Percentiles rank a stretch among this genome's conserved stretches.
Conservation (phyloP, 768 basidiomycete species). For the Cyclocybe aegerita region DNA sequence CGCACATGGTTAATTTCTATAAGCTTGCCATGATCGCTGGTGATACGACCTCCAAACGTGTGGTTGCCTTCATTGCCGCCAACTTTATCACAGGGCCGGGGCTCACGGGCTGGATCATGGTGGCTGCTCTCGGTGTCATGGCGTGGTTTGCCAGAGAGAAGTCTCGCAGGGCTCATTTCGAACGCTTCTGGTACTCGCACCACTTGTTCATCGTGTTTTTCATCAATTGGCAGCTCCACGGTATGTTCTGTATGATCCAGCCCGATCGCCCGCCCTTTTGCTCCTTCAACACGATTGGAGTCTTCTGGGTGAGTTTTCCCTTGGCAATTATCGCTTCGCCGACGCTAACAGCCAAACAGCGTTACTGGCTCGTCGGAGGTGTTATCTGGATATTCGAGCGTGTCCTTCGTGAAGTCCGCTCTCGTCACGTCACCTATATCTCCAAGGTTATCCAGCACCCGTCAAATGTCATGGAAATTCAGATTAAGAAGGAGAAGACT, state of each 20-base stretch:
- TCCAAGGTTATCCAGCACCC: conserved; percentile 96
- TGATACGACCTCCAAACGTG: conserved; percentile 48
- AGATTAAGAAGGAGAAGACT: conserved; percentile 96
- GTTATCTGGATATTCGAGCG: conserved; percentile 86
- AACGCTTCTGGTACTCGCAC: conserved; percentile 87
- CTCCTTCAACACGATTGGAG: conserved; percentile 80
- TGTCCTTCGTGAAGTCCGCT: conserved; percentile 87
- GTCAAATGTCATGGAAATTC: conserved; percentile 90
- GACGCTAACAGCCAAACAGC: conserved; percentile 36
- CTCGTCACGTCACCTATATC: conserved; percentile 88
- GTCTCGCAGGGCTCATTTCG: conserved; percentile 73
- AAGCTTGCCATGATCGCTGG: conserved; percentile 60
- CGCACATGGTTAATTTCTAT: conserved; percentile 87
- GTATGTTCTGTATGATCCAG: conserved; percentile 96
- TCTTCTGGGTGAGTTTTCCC: conserved; percentile 83
- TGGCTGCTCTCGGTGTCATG: conserved; percentile 68
- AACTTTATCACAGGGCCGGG: conserved; percentile 87
- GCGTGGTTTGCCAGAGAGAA: conserved; percentile 87
- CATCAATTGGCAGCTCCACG: conserved; percentile 91
- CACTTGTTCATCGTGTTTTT: conserved; percentile 94
- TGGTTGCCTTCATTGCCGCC: conserved; percentile 70
- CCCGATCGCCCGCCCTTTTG: conserved; percentile 89
- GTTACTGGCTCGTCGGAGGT: conserved; percentile 89
- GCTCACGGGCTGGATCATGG: conserved; percentile 89
- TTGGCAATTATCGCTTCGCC: conserved; percentile 5